Conservation (phyloP, 805 yeast species). For the Yamadazyma nakazawae region DNA sequence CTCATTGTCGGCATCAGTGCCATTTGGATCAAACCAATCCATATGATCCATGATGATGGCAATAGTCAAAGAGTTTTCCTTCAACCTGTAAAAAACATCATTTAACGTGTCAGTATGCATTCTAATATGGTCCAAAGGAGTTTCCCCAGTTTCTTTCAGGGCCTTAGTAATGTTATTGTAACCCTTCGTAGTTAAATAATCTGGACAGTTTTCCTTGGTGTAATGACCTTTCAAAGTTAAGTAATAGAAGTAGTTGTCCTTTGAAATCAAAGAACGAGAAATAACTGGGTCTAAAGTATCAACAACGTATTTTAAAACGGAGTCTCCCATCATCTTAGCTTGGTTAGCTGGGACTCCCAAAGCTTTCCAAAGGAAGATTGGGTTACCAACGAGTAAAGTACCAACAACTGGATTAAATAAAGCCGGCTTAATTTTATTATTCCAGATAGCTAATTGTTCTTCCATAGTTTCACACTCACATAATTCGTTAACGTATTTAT, state of each 20-base stretch:
- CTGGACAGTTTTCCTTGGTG: conserved; percentile 66
- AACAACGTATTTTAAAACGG: conserved; percentile 65
- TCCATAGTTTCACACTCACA: conserved; percentile 55
- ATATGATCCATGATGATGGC: conserved; percentile 88
- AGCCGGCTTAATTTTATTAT: conserved; percentile 58
- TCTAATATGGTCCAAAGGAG: conserved; percentile 67
- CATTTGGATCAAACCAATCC: conserved; percentile 82
- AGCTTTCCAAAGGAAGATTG: conserved; percentile 84
- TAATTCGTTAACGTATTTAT: conserved; percentile 49
- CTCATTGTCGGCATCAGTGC: conserved; percentile 62
- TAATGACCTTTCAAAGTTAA: conserved; percentile 63
- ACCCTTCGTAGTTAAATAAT: conserved; percentile 61
- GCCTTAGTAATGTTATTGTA: conserved; percentile 45
- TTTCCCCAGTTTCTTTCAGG: conserved; percentile 22
- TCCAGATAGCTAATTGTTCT: conserved; percentile 67
- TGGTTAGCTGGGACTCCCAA: conserved; percentile 87
- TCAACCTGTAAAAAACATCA: conserved; percentile 68
- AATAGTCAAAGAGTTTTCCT: conserved; percentile 61
- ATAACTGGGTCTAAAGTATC: conserved; percentile 80
- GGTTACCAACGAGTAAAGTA: conserved; percentile 70
- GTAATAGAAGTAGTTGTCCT: conserved; percentile 77
- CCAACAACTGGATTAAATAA: conserved; percentile 69
- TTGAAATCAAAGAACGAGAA: conserved; percentile 56
- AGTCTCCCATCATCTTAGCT: conserved; percentile 73
- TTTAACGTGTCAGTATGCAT: conserved; percentile 76